These are phyloP conservation scores for Phytophthora melonis DNA, from an alignment of 352 stramenopile species.

Conservation along the genomic window DNA sequence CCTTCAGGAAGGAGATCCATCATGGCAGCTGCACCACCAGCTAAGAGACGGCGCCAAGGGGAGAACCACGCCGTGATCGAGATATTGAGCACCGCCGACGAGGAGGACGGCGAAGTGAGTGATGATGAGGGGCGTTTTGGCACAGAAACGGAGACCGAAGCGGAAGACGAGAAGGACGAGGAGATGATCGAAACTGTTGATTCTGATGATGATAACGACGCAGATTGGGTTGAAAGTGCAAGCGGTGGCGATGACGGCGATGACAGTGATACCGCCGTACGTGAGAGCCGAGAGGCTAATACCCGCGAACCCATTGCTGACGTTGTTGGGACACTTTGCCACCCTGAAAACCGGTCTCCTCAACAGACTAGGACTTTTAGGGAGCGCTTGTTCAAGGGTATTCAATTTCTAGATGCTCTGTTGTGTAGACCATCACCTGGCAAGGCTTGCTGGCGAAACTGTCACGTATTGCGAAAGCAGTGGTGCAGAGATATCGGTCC, in stretches of 20 bases:
- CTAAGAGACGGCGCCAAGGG: constrained; percentile 4
- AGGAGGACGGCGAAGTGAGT: constrained; percentile 11
- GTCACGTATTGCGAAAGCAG: constrained; percentile 50
- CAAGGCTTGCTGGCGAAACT: constrained; percentile 49
- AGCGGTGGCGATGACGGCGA: constrained; percentile 4
- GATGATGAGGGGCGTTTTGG: constrained; percentile 1
- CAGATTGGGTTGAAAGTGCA: constrained; percentile 14
- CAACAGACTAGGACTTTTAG: constrained; percentile 62
- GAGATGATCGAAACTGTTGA: background rate
- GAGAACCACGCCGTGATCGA: constrained; percentile 6
- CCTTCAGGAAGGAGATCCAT: background rate
- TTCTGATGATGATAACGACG: constrained; percentile 13
- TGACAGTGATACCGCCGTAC: background rate
- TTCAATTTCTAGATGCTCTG: constrained; percentile 62
- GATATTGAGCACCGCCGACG: constrained; percentile 24
- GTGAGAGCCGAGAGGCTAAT: background rate
- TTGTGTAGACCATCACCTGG: constrained; percentile 54
- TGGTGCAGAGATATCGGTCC: constrained; percentile 54
- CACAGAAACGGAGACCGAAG: constrained; percentile 11
- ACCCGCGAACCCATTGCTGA: constrained; percentile 24
- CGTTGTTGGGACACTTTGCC: constrained; percentile 56
- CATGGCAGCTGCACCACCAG: background rate
- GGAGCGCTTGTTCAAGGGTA: constrained; percentile 51
- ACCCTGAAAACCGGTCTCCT: constrained; percentile 46
- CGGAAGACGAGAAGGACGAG: constrained; percentile 22